These are phyloP conservation scores for Pyricularia sp. DNA, from an alignment of 2,329 filamentous ascomycete species.

Conservation along the genomic window DNA sequence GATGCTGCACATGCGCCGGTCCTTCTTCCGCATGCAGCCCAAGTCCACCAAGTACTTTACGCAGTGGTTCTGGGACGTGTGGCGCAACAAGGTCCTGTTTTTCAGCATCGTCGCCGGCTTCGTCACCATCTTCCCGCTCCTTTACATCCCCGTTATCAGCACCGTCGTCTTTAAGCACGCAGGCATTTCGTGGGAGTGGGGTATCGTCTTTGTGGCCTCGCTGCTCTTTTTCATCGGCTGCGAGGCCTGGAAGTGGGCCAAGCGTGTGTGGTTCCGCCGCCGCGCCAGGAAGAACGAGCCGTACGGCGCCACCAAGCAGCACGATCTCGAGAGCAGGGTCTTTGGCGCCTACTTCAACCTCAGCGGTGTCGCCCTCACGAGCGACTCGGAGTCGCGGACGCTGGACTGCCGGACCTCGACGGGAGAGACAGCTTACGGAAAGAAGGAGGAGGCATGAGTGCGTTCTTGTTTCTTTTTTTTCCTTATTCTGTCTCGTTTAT, in stretches of 20 bases:
- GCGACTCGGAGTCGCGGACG: neutral
- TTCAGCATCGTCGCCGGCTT: slow-evolving; percentile 32
- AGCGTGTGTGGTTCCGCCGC: slow-evolving; percentile 22
- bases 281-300: neutral
- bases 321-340: slow-evolving; percentile 4
- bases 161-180: slow-evolving; percentile 38
- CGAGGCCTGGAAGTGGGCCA: slow-evolving; percentile 40
- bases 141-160: slow-evolving; percentile 43
- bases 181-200: slow-evolving; percentile 44
- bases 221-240: slow-evolving; percentile 38
- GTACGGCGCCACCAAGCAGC: neutral
- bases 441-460: neutral
- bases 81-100: slow-evolving; percentile 55
- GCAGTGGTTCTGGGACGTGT: slow-evolving; percentile 50
- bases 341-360: slow-evolving; percentile 4
- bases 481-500: too few species aligned
- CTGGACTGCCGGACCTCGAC: neutral
- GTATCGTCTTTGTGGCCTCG: slow-evolving; percentile 33
- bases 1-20: slow-evolving; percentile 52
- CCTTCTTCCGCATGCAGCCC: slow-evolving; percentile 53
- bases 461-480: neutral
- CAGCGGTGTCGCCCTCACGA: neutral
- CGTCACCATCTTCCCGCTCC: slow-evolving; percentile 22
- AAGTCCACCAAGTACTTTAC: slow-evolving; percentile 31
- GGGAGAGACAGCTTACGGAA: neutral